Evolutionary conservation across 768 basidiomycete species (phyloP).

Genomic region (Agrocybe pediades): DNA sequence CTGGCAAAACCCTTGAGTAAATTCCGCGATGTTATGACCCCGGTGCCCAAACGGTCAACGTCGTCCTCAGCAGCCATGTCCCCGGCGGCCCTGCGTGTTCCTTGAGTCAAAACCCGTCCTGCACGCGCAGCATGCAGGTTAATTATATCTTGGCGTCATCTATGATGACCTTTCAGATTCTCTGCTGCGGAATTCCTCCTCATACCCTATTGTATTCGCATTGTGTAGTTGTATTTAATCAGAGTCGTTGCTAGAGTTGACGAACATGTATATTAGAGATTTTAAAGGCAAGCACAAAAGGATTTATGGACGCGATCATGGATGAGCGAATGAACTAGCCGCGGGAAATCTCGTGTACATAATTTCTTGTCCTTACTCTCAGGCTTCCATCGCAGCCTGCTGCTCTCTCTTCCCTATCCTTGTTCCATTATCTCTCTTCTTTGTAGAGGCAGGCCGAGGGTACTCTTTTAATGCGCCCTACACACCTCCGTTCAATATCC

Average conservation of each 20-base stretch:
- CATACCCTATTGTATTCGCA: too few species aligned
- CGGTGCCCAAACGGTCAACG: constrained; percentile 20
- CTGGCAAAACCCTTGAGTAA: constrained; percentile 45
- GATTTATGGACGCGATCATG: constrained; percentile 13
- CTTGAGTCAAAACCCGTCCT: constrained; percentile 8
- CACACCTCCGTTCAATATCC: constrained; percentile 17
- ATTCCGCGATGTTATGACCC: constrained; percentile 34
- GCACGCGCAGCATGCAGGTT: neutral
- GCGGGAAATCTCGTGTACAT: constrained; percentile 26
- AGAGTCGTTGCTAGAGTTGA: too few species aligned
- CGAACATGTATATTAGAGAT: constrained; percentile 21
- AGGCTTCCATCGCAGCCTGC: constrained; percentile 8
- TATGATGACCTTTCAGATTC: too few species aligned
- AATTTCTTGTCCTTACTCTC: constrained; percentile 6
- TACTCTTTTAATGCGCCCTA: constrained; percentile 16
- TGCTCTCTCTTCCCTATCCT: constrained; percentile 10
- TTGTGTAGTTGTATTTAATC: neutral
- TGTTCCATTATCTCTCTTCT: neutral
- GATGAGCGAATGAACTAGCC: constrained; percentile 18
- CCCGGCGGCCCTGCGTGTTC: constrained; percentile 27
- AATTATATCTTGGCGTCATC: neutral
- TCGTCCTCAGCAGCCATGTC: constrained; percentile 32
- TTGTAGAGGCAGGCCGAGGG: constrained; percentile 4
- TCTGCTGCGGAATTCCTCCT: too few species aligned
- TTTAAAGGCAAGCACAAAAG: constrained; percentile 4